Evolutionary conservation across 2,329 filamentous ascomycete species (phyloP), one percentile per base, ranked within the genome.

Genomic region (Penicillium sp.): DNA sequence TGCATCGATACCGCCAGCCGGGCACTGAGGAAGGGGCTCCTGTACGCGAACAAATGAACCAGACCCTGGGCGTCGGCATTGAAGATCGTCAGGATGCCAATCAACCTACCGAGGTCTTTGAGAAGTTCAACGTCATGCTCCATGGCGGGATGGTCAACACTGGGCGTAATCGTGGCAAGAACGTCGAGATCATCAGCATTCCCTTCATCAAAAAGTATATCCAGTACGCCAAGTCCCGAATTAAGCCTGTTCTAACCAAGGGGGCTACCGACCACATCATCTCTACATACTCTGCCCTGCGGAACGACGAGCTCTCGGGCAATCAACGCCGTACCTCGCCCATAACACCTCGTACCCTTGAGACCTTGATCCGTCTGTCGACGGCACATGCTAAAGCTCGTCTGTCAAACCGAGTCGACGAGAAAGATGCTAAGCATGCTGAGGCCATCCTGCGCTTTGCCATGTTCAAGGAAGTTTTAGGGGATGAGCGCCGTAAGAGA

Each of bases 181-280:
- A 85, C 50, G 80, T 86, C 4, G 89, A 96, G 64, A 87, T 98
- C 10, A 74, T 98, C 38, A 94, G 87, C 69, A 96, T 98, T 45
- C 87, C 90, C 0, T 98, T 98, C 69, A 89, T 98, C 75, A 98
- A 98, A 73, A 98, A 98, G 70, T 98, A 96, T 67, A 94, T 98
- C 31, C 93, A 98, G 63, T 98, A 98, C 65, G 89, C 93, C 50
- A 98, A 98, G 73, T 86, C 80, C 23, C 77, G 93, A 60, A 79
- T 95, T 59, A 94, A 89, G 77, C 93, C 93, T 0, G 74, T 94
- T 27, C 73, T 98, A 47, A 95, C 90, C 0, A 88, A 93, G 60
- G 88, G 88, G 30, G 91, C 93, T 4, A 87, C 89, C 8, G 88
- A 96, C 54, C 87, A 94, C 49, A 94, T 98, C 58, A 83, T 90